Evolutionary conservation across 371 early-diverging fungal genomes (phyloP), one percentile per base, ranked within the genome.

Genomic region (Mortierella sp.): DNA sequence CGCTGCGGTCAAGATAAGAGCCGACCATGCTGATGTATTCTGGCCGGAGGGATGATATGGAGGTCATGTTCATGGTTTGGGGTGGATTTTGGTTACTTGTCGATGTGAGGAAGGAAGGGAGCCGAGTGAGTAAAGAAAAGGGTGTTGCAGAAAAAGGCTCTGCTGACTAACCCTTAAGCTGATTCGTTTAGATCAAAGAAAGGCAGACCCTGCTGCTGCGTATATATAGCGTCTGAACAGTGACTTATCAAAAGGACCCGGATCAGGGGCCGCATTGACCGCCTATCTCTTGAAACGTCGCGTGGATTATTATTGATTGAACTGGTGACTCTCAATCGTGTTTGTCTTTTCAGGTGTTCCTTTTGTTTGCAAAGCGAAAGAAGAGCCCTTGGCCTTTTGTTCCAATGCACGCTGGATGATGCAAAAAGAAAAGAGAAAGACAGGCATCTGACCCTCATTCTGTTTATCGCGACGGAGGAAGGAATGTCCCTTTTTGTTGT

Each of bases 11-110:
- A 16, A 60, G 60, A 28, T 5, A 28, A 3, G 31, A 16, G 6
- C 60, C 60, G 16, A 60, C 14, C 60, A 60, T 60, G 28, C 60
- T 60, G 60, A 28, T 60, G 28, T 28, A 60, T 58, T 58, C 60
- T 14, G 28, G 60, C 5, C 28, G 4, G 28, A 28, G 60, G 26
- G 14, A 58, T 3, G 60, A 58, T 14, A 58, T 28, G 58, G 28
- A 28, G 3, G 28, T 58, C 26, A 3, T 0, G 28, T 28, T 13
- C 58, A 28, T 58, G 0, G 28, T 26, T 26, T 1, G 28, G 13
- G 9, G 47, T 5, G 47, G 42, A 5, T 38, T 3, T n/a, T 24
- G 10, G 57, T 2, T n/a, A 10, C 10, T 57, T n/a, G n/a, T 7
- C 26, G 9, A 11, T 3, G 26, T 8, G 57, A 10, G 24, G 9